These are phyloP conservation scores for Phlegmacium glaucopus DNA, from an alignment of 768 basidiomycete genomes.

Conservation along the genomic window DNA sequence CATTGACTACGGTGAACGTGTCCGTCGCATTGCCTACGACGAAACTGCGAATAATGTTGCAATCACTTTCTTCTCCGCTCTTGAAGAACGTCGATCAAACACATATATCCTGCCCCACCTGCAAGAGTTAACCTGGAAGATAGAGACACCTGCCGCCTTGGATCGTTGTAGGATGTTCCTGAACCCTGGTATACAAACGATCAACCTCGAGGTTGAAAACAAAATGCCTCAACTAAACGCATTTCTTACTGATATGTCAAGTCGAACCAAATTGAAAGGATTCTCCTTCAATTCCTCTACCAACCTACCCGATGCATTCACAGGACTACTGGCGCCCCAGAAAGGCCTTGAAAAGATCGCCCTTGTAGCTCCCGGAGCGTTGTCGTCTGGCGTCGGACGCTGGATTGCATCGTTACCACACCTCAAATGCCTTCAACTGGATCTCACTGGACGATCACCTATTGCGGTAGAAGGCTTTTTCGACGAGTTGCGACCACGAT, in stretches of 20 bases:
- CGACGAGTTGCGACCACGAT: slow-evolving; percentile 58
- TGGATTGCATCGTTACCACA: slow-evolving; percentile 66
- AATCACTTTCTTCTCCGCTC: slow-evolving; percentile 60
- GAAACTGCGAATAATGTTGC: slow-evolving; percentile 64
- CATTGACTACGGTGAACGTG: slow-evolving; percentile 63
- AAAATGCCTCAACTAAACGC: slow-evolving; percentile 53
- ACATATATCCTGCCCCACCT: slow-evolving; percentile 68
- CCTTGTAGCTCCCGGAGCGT: slow-evolving; percentile 72
- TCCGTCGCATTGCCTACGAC: slow-evolving; percentile 66
- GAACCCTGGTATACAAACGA: slow-evolving; percentile 53
- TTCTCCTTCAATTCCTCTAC: slow-evolving; percentile 71
- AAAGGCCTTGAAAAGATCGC: slow-evolving; percentile 55
- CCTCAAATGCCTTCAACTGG: slow-evolving; percentile 64
- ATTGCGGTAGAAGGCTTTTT: slow-evolving; percentile 82
- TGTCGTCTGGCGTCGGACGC: slow-evolving; percentile 65
- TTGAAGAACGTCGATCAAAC: slow-evolving; percentile 61
- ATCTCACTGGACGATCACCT: slow-evolving; percentile 63
- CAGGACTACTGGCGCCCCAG: slow-evolving; percentile 60
- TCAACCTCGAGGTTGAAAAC: slow-evolving; percentile 62
- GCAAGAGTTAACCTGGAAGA: slow-evolving; percentile 68
- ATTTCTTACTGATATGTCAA: slow-evolving; percentile 63
- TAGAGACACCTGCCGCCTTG: slow-evolving; percentile 61
- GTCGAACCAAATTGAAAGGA: slow-evolving; percentile 57
- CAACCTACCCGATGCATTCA: slow-evolving; percentile 67
- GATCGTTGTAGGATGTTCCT: slow-evolving; percentile 66